These are phyloP conservation scores for Theileria equi DNA, from an alignment of 169 alveolate species.

Conservation along the genomic window DNA sequence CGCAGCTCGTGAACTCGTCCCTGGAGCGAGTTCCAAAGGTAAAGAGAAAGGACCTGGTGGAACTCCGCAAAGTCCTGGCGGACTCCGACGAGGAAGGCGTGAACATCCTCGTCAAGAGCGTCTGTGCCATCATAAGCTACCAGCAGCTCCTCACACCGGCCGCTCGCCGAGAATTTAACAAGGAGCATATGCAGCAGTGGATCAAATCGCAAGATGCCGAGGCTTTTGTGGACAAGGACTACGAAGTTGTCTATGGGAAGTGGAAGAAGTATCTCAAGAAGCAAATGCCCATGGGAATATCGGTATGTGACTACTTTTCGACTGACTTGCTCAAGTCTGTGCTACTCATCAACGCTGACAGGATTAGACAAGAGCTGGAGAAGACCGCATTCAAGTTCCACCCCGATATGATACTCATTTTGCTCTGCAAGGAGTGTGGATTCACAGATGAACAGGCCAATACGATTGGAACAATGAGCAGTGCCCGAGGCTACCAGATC, in stretches of 20 bases:
- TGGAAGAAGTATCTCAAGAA: slow-evolving; percentile 61
- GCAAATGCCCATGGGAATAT: slow-evolving; percentile 62
- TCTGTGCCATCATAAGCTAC: slow-evolving; percentile 59
- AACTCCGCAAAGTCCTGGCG: slow-evolving; percentile 32
- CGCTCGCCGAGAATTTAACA: slow-evolving; percentile 42
- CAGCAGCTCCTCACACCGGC: slow-evolving; percentile 63
- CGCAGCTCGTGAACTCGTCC: slow-evolving; percentile 38
- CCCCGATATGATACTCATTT: slow-evolving; percentile 52
- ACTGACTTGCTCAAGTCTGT: slow-evolving; percentile 56
- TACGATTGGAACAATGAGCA: slow-evolving; percentile 58
- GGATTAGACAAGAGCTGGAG: slow-evolving; percentile 54
- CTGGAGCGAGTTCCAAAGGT: slow-evolving; percentile 52
- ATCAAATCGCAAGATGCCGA: slow-evolving; percentile 58
- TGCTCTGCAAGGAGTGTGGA: slow-evolving; percentile 60
- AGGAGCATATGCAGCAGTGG: slow-evolving; percentile 58
- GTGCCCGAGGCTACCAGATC: slow-evolving; percentile 59
- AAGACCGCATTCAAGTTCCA: slow-evolving; percentile 55
- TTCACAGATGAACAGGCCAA: slow-evolving; percentile 54
- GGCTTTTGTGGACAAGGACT: slow-evolving; percentile 54
- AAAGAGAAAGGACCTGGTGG: slow-evolving; percentile 41
- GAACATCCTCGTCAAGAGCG: slow-evolving; percentile 19
- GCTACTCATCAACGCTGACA: slow-evolving; percentile 48
- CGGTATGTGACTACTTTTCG: slow-evolving; percentile 56
- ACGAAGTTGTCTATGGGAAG: slow-evolving; percentile 30
- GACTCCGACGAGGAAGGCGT: slow-evolving; percentile 30